Evolutionary conservation across 371 early-diverging fungal species (phyloP), one percentile per base, ranked within the genome.

Genomic region (Smittium mucronatum): DNA sequence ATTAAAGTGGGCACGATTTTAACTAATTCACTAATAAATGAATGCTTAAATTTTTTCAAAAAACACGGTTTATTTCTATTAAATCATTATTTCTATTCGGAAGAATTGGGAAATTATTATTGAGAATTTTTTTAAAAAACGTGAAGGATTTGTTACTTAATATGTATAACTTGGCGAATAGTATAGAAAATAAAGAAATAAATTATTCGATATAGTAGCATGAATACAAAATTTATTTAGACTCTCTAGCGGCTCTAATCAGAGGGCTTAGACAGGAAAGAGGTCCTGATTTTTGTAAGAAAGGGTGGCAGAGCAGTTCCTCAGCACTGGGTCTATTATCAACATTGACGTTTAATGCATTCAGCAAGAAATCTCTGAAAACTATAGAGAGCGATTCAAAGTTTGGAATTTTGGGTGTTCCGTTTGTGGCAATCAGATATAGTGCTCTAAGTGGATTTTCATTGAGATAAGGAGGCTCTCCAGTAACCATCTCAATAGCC

Each of bases 391-490:
- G 78, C 34, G 80, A 86, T 65, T 93, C 93, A 0, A 95, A 95
- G 70, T 93, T 87, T 78, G 94, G 91, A 21, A 97, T 78, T 66
- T 84, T 83, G 21, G 96, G 98, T 2, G 96, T 95, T 29, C 97
- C 97, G 70, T 94, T 97, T 57, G 95, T 96, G 5, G 95, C 95
- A 81, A 96, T 96, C 71, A 96, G 77, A 74, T 93, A 95, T 29
- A 96, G 83, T 16, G 97, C 97, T 72, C 91, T 83, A 30, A 94
- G 81, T 34, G 93, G 93, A 72, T 93, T 89, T 74, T 94, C 94
- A 71, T 94, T 89, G 70, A 96, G 80, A 74, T 96, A 98, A n/a
- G 99, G 99, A 26, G 95, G 95, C 73, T 93, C 93, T 2, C 93
- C 91, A 76, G 93, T 89, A 36, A 92, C 78, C 89, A 93, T 89